Conservation (phyloP, 75 land plant genomes). For the Gnetum montanum region DNA sequence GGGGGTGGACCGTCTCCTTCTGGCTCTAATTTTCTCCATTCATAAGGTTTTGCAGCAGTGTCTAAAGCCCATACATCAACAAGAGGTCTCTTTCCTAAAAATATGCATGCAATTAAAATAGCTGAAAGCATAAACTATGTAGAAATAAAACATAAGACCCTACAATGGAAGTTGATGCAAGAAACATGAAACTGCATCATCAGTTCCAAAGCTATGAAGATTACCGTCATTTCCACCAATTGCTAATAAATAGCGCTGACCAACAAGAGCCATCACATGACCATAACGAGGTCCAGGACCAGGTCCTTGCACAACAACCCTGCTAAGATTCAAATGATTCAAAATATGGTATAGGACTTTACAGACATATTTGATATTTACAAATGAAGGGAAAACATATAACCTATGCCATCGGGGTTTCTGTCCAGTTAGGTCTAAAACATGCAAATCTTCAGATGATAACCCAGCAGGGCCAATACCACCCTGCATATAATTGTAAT, state of each 20-base stretch:
- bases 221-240: slow-evolving; percentile 50
- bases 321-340: slow-evolving; percentile 4
- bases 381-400: too few species aligned
- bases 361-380: not conserved
- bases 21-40: slow-evolving; percentile 46
- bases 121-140: too few species aligned
- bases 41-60: slow-evolving; percentile 50
- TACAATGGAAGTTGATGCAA: too few species aligned
- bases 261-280: slow-evolving; percentile 48
- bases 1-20: slow-evolving; percentile 61
- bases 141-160: too few species aligned
- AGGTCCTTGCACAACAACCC: slow-evolving; percentile 49
- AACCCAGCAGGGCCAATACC: slow-evolving; percentile 47
- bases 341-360: slow-evolving; percentile 1
- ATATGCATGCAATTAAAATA: not conserved
- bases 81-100: slow-evolving; percentile 33
- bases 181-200: too few species aligned
- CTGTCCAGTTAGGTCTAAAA: slow-evolving; percentile 39
- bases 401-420: slow-evolving; percentile 55
- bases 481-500: slow-evolving; percentile 32
- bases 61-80: slow-evolving; percentile 53
- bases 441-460: slow-evolving; percentile 45
- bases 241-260: slow-evolving; percentile 32
- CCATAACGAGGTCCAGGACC: slow-evolving; percentile 57
- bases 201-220: not conserved